Evolutionary conservation across 1,284 basidiomycete genomes (phyloP), one percentile per base, ranked within the genome.

Genomic region (Moesziomyces globuligerus): DNA sequence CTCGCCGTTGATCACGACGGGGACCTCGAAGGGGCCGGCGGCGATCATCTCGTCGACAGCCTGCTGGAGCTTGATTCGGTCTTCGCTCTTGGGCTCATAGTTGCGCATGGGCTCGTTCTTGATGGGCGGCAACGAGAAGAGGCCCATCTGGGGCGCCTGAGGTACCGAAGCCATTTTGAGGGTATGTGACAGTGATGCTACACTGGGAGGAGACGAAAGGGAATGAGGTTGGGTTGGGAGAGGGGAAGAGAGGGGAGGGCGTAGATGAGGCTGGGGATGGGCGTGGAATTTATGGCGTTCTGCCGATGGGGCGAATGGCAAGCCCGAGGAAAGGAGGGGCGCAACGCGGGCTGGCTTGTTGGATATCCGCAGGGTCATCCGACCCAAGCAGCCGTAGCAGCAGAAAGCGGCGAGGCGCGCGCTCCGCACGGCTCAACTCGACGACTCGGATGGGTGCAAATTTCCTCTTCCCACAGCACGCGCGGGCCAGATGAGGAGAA

Each of bases 1-100:
- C 84, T 92, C 89, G 59, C 96, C 95, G 80, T 97, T 92, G 78
- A 98, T 88, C 72, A 98, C 86, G 79, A 91, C 91, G 21, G 95
- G 95, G 1, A 98, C 91, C 79, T 96, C 91, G 82, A 93, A 92
- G 4, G 94, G 94, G 4, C 90, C 86, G 70, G 90, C 85, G 68
- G 90, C 87, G 81, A 92, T 87, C 89, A 98, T 91, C 85, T 92
- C 86, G 32, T 85, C 83, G 74, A 98, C 83, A 11, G 92, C 91
- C 40, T 87, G 89, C 79, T 91, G 86, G 49, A 98, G 86, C 20
- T 86, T 90, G 43, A 85, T 84, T 56, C 96, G 89, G 83, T 98
- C 94, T 8, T 87, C 82, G 2, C 93, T 92, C 62, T 90, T 91
- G 41, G 89, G 88, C 11, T 88, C 88, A 85, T 97, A 98, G 69